Base-by-base conservation (phyloP, 2,329 filamentous ascomycete genomes). In the Cordyceps cicadae region DNA sequence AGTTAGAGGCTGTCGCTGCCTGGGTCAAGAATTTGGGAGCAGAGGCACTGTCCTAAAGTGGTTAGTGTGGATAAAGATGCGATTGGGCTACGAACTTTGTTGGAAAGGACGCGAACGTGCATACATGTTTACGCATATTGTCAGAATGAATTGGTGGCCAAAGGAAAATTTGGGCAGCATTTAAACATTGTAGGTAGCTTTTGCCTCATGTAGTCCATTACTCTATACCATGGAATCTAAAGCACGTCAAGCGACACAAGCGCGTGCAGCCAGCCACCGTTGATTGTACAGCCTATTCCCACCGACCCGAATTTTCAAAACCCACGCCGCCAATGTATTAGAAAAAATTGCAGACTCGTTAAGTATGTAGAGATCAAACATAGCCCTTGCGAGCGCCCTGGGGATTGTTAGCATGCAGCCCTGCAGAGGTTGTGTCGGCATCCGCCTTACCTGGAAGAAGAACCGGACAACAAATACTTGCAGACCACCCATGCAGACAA, bases 391-490 rank as follows among this genome's bases (percentile, higher is more conserved):
- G 79, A 57, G 85, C 85, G 61, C 85, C 85, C 81, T 86, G 51
- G 7, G 8, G 37, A 11, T 12, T n/a, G 49, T 64, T 49, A 65
- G 62, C 32, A 51, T 37, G 17, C 64, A 19, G 17, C 3, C 11
- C 17, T 8, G 49, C 14, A 24, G 29, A n/a, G 11, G 9, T 3
- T 24, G 45, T 21, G 19, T 15, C 7, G 19, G 21, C 49, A 7
- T 21, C 15, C 5, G 8, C 4, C 75, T 55, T 77, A 83, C 92
- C 81, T 97, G 93, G 85, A 99, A 99, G 80, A 99, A 99, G 87
- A 97, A 97, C 66, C 91, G 81, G 68, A 99, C 94, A 68, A 99
- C 87, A 75, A 97, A 97, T 55, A 99, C 94, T 79, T 99, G 95
- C 72, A 99, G 77, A 52, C 86, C 92, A 50, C 93, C 94, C 95